phyloP scores from a whole-genome alignment of 306 rosid species.

The Carpinus viminea region DNA sequence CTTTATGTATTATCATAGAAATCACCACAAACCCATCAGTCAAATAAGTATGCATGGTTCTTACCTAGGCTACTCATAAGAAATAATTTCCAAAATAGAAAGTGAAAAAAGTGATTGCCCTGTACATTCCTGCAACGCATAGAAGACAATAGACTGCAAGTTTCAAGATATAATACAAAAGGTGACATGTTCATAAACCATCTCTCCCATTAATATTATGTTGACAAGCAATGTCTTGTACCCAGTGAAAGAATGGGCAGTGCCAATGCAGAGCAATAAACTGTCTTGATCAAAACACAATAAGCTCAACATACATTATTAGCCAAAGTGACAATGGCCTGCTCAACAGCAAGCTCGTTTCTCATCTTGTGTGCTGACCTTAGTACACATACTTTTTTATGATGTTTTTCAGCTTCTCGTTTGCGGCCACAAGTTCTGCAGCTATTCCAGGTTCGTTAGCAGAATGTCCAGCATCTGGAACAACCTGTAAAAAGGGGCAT shows the following conservation, averaged over 20 bases:
- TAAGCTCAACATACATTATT: not conserved
- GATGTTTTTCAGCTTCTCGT: constrained; percentile 68
- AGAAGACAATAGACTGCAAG: not conserved
- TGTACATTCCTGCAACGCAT: not conserved
- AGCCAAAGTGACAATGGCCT: not conserved
- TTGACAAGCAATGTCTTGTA: not conserved
- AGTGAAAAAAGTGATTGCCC: not conserved
- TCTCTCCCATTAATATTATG: not conserved
- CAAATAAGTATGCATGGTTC: not conserved
- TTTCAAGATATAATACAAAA: not conserved
- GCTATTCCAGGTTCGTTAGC: constrained; percentile 90
- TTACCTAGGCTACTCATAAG: not conserved
- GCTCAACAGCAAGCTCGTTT: not conserved
- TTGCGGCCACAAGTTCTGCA: constrained; percentile 92
- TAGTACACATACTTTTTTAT: constrained; percentile 46
- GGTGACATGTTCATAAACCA: not conserved
- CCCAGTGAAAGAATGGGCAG: not conserved
- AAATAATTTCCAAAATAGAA: not conserved
- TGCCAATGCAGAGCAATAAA: not conserved
- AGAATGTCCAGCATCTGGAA: constrained; percentile 88
- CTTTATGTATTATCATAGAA: not conserved
- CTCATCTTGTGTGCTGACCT: constrained; percentile 7
- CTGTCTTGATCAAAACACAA: not conserved
- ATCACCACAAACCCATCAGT: not conserved
- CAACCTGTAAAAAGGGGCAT: constrained; percentile 51